A percentile compares a stretch with the other conserved stretches of the same genome.
phyloP scores from a whole-genome alignment of 2,329 filamentous ascomycete genomes.

The Colletotrichum sp. region DNA sequence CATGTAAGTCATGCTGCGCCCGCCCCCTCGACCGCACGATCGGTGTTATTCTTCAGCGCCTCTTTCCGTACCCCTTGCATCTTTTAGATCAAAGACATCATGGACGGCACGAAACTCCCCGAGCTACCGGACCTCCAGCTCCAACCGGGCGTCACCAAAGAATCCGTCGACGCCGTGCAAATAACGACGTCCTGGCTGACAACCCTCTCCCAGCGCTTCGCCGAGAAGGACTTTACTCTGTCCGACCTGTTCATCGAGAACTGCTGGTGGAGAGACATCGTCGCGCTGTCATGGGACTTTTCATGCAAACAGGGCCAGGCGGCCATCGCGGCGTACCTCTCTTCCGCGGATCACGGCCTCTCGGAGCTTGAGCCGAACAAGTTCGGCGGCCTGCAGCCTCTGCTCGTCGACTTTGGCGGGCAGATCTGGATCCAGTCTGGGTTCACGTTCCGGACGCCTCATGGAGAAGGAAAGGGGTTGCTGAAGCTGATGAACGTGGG shows the following conservation, averaged over 20 bases:
- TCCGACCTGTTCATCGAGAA: conserved; percentile 27
- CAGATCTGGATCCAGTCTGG: conserved; percentile 22
- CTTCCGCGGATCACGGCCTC: background rate
- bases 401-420: conserved; percentile 18
- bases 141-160: background rate
- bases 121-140: background rate
- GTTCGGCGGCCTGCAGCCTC: conserved; percentile 15
- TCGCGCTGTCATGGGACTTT: conserved; percentile 32
- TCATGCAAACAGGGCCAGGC: conserved; percentile 26
- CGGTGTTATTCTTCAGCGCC: background rate
- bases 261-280: conserved; percentile 32
- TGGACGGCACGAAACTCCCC: background rate
- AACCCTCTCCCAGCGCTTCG: background rate
- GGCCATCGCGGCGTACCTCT: conserved; percentile 17
- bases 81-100: background rate
- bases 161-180: background rate
- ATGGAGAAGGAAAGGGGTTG: conserved; percentile 25
- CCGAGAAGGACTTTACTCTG: background rate
- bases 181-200: conserved; percentile 3
- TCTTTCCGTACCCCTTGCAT: background rate
- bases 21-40: background rate
- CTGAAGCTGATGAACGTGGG: conserved; percentile 23
- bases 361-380: background rate
- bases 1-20: background rate
- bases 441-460: conserved; percentile 23